A percentile compares a stretch with the other conserved stretches of the same genome.
Conservation (phyloP, 1,284 basidiomycete genomes). For the Pseudozyma flocculosa region DNA sequence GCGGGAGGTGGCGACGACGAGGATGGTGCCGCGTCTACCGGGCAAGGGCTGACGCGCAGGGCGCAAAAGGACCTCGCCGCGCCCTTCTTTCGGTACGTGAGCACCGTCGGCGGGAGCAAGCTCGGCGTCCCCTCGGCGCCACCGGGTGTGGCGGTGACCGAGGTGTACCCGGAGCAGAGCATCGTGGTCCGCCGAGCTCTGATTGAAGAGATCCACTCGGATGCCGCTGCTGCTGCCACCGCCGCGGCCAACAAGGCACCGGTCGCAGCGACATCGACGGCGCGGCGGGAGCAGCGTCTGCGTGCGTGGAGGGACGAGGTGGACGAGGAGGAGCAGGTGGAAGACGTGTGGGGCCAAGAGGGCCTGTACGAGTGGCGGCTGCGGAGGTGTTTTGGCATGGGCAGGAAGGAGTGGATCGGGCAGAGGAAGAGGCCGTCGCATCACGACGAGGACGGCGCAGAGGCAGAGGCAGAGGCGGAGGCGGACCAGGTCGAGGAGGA, state of each 20-base stretch:
- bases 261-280: too few species aligned
- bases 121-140: slow-evolving; percentile 19
- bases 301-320: slow-evolving; percentile 4
- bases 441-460: slow-evolving; percentile 2
- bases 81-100: slow-evolving; percentile 17
- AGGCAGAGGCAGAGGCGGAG: slow-evolving; percentile 3
- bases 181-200: slow-evolving; percentile 13
- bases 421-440: slow-evolving; percentile 2
- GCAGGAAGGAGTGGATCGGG: slow-evolving; percentile 23
- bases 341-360: slow-evolving; percentile 24
- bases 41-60: slow-evolving; percentile 7
- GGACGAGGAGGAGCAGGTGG: slow-evolving; percentile 16
- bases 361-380: slow-evolving; percentile 33
- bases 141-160: slow-evolving; percentile 9
- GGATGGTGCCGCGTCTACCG: background rate
- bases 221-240: background rate
- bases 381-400: slow-evolving; percentile 12
- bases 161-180: slow-evolving; percentile 10
- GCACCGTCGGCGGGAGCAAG: slow-evolving; percentile 15
- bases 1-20: slow-evolving; percentile 6
- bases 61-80: slow-evolving; percentile 31
- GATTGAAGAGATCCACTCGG: slow-evolving; percentile 16
- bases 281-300: slow-evolving; percentile 10
- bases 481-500: slow-evolving; percentile 4
- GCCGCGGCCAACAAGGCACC: slow-evolving; percentile 8